These are phyloP conservation scores for Cichorium intybus DNA, from an alignment of 140 eudicot species.

Conservation along the genomic window DNA sequence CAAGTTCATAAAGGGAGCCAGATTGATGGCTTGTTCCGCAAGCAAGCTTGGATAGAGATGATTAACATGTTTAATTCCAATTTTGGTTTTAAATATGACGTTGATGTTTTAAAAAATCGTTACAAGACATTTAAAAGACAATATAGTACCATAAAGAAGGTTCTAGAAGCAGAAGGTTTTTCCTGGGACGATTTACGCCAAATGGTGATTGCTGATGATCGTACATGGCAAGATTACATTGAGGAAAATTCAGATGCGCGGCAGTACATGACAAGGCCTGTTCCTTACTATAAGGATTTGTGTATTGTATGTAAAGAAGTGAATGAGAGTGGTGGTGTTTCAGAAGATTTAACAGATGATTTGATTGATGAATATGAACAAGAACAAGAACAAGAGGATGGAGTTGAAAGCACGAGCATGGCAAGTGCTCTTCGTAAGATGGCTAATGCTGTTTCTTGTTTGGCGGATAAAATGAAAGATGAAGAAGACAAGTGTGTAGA, in stretches of 20 bases:
- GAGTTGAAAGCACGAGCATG: slow-evolving; percentile 34
- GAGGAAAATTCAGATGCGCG: slow-evolving; percentile 50
- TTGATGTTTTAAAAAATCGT: slow-evolving; percentile 46
- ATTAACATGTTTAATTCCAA: slow-evolving; percentile 31
- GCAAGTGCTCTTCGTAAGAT: slow-evolving; percentile 36
- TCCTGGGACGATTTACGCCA: slow-evolving; percentile 47
- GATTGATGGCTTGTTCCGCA: slow-evolving; percentile 41
- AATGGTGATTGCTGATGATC: slow-evolving; percentile 56
- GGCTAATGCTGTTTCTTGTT: slow-evolving; percentile 42
- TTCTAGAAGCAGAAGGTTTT: slow-evolving; percentile 47
- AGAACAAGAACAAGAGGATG: slow-evolving; percentile 31
- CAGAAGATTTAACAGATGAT: slow-evolving; percentile 11
- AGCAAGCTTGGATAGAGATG: slow-evolving; percentile 59
- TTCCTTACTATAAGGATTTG: slow-evolving; percentile 43
- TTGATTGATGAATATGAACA: slow-evolving; percentile 18
- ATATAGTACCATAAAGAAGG: slow-evolving; percentile 39
- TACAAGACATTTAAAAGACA: slow-evolving; percentile 44
- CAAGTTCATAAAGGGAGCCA: slow-evolving; percentile 49
- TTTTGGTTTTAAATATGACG: slow-evolving; percentile 40
- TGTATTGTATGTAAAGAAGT: slow-evolving; percentile 36
- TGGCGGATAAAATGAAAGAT: slow-evolving; percentile 36
- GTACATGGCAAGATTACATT: slow-evolving; percentile 52
- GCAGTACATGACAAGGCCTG: slow-evolving; percentile 53
- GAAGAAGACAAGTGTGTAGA: slow-evolving; percentile 31
- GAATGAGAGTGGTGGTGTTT: too few species aligned